Evolutionary conservation across 371 early-diverging fungal species (phyloP).

Genomic region (Syncephalastrum racemosum): DNA sequence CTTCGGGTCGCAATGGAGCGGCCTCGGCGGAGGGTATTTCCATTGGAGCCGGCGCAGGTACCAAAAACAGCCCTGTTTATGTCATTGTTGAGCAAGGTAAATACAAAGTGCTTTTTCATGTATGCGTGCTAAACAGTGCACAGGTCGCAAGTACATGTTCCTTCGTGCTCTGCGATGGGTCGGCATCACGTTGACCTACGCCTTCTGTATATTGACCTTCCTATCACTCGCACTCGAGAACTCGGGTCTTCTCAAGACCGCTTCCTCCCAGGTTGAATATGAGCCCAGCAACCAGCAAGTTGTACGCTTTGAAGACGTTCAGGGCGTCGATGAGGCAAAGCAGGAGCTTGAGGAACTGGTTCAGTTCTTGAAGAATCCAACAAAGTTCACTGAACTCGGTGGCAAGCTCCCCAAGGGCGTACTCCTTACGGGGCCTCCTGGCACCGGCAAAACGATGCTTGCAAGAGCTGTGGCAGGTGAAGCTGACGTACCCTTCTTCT

Average conservation of each 20-base stretch:
- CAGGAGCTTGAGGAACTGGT: constrained; percentile 93
- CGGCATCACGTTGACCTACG: constrained; percentile 67
- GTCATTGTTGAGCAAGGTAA: constrained; percentile 61
- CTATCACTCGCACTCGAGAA: constrained; percentile 66
- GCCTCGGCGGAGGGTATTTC: constrained; percentile 16
- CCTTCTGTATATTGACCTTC: constrained; percentile 69
- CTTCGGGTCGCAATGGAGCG: constrained; percentile 22
- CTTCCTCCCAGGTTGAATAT: constrained; percentile 54
- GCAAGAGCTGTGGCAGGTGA: constrained; percentile 88
- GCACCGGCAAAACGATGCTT: constrained; percentile 94
- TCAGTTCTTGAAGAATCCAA: constrained; percentile 87
- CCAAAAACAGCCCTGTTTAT: constrained; percentile 54
- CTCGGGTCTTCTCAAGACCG: constrained; percentile 65
- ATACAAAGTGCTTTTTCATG: not conserved
- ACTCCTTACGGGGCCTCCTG: constrained; percentile 96
- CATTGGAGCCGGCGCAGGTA: constrained; percentile 31
- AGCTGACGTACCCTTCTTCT: constrained; percentile 94
- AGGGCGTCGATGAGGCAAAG: constrained; percentile 97
- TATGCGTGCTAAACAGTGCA: not conserved
- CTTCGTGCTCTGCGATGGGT: constrained; percentile 69
- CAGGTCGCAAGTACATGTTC: constrained; percentile 40
- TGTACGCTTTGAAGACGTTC: constrained; percentile 87
- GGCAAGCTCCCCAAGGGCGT: constrained; percentile 94
- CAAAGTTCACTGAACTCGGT: constrained; percentile 83
- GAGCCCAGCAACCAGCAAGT: constrained; percentile 60